Evolutionary conservation across 23 red algal genomes (phyloP), one percentile per base, ranked within the genome.

Genomic region (Chondrus crispus): DNA sequence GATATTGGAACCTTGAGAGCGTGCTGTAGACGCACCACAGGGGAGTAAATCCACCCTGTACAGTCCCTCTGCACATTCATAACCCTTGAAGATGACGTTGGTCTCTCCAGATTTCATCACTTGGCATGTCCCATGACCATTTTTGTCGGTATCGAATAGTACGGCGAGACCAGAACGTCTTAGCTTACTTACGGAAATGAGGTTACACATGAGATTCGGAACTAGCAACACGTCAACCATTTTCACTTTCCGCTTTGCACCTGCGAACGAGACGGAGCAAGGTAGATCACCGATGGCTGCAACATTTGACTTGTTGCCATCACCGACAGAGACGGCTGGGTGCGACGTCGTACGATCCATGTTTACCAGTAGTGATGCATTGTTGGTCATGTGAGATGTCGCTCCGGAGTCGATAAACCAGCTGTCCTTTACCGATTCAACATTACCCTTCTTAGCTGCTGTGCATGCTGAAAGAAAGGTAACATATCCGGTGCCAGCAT

Each of bases 351-450:
- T n/a, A n/a, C n/a, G n/a, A n/a, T 74, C 46, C 68, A 71, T 11
- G 66, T 12, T 33, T 4, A 71, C 14, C 22, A 78, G 53, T 3
- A 78, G 42, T 9, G 72, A 78, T 3, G 18, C 8, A 49, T 78
- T 48, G 53, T 49, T 49, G 32, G 44, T 29, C 72, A 78, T 78
- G 43, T 78, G 72, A 2, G 5, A 4, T 2, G 72, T 78, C 4
- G 72, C 4, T n/a, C 72, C 72, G 7, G 72, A 78, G 19, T 78
- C 72, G 16, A 78, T 78, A 24, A 78, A 78, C 72, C 72, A 78
- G 28, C 3, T 78, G 11, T 8, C 12, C n/a, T n/a, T n/a, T n/a
- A n/a, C n/a, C n/a, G n/a, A n/a, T n/a, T n/a, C n/a, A n/a, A n/a
- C n/a, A n/a, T n/a, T n/a, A n/a, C n/a, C n/a, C n/a, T n/a, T n/a